A percentile compares a stretch with the other conserved stretches of the same genome.
Conservation (phyloP, 1,139 yeast genomes). For the Kazachstania sp. region DNA sequence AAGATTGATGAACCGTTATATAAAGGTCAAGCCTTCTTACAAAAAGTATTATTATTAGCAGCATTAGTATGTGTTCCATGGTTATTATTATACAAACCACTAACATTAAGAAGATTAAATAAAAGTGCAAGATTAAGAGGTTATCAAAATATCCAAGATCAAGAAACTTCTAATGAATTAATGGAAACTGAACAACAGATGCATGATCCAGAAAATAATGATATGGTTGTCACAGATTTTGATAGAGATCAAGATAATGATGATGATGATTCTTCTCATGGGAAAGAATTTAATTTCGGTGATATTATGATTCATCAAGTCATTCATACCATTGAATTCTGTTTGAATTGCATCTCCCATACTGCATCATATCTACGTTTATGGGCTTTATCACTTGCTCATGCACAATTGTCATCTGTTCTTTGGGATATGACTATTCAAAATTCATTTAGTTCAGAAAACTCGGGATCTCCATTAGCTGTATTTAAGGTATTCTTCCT, state of each 20-base stretch:
- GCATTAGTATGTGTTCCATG: slow-evolving; percentile 75
- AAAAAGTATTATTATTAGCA: slow-evolving; percentile 46
- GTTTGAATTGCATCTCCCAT: slow-evolving; percentile 70
- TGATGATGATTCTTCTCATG: slow-evolving; percentile 25
- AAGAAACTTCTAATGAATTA: slow-evolving; percentile 34
- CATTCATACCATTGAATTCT: slow-evolving; percentile 71
- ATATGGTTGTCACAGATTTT: slow-evolving; percentile 24
- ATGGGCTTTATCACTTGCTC: slow-evolving; percentile 75
- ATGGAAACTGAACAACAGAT: slow-evolving; percentile 20
- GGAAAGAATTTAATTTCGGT: slow-evolving; percentile 52
- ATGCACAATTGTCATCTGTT: slow-evolving; percentile 67
- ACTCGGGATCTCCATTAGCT: slow-evolving; percentile 30
- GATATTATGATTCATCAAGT: slow-evolving; percentile 75
- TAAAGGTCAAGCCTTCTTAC: slow-evolving; percentile 54
- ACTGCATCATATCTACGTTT: slow-evolving; percentile 71
- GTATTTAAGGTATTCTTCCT: slow-evolving; percentile 34
- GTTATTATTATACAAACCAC: slow-evolving; percentile 61
- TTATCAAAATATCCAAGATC: slow-evolving; percentile 30
- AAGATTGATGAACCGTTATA: slow-evolving; percentile 58
- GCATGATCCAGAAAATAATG: slow-evolving; percentile 8
- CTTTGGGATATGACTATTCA: slow-evolving; percentile 74
- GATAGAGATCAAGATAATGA: slow-evolving; percentile 20
- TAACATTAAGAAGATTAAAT: slow-evolving; percentile 35
- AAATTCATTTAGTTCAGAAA: slow-evolving; percentile 39
- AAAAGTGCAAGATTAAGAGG: slow-evolving; percentile 20